Conservation (phyloP, 2,329 filamentous ascomycete genomes). For the Fusarium verrucosum region DNA sequence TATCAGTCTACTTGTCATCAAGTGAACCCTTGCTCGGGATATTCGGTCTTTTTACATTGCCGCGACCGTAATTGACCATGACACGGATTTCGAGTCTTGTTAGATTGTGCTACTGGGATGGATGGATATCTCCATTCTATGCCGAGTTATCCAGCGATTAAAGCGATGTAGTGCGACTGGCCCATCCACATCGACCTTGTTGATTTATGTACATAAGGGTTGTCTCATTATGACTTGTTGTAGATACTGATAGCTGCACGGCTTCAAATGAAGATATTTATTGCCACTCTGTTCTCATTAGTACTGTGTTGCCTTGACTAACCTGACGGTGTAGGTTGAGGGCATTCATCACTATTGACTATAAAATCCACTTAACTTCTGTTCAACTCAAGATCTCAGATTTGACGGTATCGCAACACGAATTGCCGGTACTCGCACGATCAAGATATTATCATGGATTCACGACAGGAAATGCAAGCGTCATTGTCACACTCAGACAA, state of each 20-base stretch:
- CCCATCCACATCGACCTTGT: no score
- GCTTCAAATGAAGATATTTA: not conserved
- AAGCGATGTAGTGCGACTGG: no score
- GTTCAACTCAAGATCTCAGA: rapidly evolving
- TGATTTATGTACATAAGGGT: no score
- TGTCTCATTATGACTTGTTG: no score
- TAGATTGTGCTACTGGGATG: not conserved
- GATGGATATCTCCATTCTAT: constrained; percentile 9
- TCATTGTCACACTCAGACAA: not conserved
- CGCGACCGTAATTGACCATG: not conserved
- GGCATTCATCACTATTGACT: not conserved
- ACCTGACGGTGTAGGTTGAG: not conserved
- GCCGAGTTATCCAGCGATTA: constrained; percentile 10
- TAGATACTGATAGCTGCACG: not conserved
- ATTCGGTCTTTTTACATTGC: constrained; percentile 11
- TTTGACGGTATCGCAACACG: no score
- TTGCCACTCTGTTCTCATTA: no score
- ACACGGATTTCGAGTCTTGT: not conserved
- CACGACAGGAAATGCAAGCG: not conserved
- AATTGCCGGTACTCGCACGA: no score
- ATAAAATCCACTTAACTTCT: not conserved
- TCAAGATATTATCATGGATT: not conserved
- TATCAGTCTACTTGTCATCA: constrained; percentile 29
- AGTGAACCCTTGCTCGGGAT: not conserved
- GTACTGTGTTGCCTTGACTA: not conserved